phyloP scores from a whole-genome alignment of 2,329 filamentous ascomycete species.

The Epichloe glyceriae region DNA sequence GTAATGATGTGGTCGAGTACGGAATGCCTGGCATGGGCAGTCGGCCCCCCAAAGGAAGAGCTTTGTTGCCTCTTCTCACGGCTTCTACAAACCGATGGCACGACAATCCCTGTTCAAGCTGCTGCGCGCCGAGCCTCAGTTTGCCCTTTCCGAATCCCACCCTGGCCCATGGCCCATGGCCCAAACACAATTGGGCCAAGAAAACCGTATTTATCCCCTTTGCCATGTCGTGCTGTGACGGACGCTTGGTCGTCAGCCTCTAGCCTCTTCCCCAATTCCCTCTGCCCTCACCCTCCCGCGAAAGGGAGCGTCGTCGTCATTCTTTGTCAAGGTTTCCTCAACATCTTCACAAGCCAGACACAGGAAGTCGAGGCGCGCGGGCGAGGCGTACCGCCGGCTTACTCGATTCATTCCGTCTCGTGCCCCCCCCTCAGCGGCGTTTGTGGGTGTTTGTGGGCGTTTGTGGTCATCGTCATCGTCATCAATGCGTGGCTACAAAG shows the following conservation, averaged over 20 bases:
- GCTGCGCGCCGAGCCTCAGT: too few species aligned
- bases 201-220: constrained; percentile 3
- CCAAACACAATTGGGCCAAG: neutral
- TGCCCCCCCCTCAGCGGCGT: neutral
- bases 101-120: neutral
- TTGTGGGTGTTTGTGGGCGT: neutral
- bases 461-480: neutral
- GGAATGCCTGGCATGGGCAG: neutral
- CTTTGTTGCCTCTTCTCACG: neutral
- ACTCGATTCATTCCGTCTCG: too few species aligned
- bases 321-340: neutral
- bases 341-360: neutral
- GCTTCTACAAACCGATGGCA: neutral
- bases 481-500: neutral
- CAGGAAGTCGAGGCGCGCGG: neutral
- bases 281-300: neutral
- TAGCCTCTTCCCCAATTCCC: neutral
- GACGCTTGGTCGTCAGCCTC: neutral
- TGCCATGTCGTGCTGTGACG: constrained; percentile 1
- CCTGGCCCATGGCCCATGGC: neutral
- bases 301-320: neutral
- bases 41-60: neutral
- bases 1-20: neutral
- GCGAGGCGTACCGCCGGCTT: too few species aligned
- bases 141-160: neutral